phyloP scores from a whole-genome alignment of 257 asterid species.

The Dorcoceras hygrometricum region DNA sequence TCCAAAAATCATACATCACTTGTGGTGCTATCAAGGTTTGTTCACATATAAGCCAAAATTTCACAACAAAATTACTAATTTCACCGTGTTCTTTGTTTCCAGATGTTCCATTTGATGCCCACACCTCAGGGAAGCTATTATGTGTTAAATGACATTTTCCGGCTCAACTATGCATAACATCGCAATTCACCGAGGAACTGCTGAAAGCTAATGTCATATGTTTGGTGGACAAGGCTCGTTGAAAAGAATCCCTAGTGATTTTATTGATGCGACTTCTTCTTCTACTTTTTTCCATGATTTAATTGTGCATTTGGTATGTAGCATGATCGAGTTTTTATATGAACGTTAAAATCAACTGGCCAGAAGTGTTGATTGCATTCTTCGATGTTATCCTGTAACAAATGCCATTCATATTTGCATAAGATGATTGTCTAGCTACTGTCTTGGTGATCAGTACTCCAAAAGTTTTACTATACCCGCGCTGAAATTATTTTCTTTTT shows the following conservation, averaged over 20 bases:
- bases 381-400: neutral
- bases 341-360: neutral
- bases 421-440: no score
- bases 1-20: neutral
- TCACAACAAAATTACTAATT: neutral
- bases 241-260: neutral
- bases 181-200: neutral
- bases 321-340: conserved; percentile 15
- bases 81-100: conserved; percentile 11
- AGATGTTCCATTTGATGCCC: conserved; percentile 45
- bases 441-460: no score
- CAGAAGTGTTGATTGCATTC: neutral
- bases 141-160: conserved; percentile 37
- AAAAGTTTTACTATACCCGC: neutral
- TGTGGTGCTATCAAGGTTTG: neutral
- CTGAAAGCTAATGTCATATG: neutral
- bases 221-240: conserved; percentile 5
- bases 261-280: neutral
- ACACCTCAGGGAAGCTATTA: conserved; percentile 37
- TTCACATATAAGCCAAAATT: neutral
- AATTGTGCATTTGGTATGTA: conserved; percentile 14
- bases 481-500: neutral
- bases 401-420: neutral
- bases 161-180: conserved; percentile 33
- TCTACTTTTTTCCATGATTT: neutral